phyloP scores from a whole-genome alignment of 2,329 filamentous ascomycete genomes.

The Daldinia sp. region DNA sequence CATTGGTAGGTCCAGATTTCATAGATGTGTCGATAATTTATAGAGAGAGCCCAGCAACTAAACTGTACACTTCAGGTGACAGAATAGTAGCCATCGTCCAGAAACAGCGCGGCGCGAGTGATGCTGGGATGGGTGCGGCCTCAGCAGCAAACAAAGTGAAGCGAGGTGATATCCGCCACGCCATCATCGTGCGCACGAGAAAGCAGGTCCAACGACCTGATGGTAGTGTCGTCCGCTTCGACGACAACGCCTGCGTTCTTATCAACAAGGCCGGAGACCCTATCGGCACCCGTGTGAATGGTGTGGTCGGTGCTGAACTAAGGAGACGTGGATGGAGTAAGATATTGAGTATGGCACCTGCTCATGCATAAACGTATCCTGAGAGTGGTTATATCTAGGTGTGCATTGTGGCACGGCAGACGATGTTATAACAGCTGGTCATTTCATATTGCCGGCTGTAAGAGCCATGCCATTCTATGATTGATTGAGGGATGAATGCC shows the following conservation, averaged over 20 bases:
- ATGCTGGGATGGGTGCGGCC: constrained; percentile 75
- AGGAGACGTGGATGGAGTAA: constrained; percentile 97
- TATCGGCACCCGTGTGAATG: constrained; percentile 90
- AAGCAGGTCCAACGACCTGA: constrained; percentile 89
- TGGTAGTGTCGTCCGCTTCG: constrained; percentile 90
- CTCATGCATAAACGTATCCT: constrained; percentile 58
- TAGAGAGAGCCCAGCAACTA: background rate
- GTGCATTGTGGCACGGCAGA: background rate
- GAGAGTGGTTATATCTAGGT: background rate
- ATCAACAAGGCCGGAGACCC: constrained; percentile 98
- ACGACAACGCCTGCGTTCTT: constrained; percentile 97
- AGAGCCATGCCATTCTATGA: background rate
- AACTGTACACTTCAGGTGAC: constrained; percentile 70
- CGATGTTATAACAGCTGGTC: background rate
- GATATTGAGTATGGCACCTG: constrained; percentile 92
- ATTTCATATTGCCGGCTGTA: background rate
- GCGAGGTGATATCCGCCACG: constrained; percentile 94
- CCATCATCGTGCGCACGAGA: constrained; percentile 89
- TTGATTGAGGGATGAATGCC: background rate
- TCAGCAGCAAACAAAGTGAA: constrained; percentile 90
- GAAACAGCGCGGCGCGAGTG: constrained; percentile 85
- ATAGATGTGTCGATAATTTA: background rate
- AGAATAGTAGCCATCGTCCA: constrained; percentile 97
- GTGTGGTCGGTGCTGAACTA: constrained; percentile 89
- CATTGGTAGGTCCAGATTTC: constrained; percentile 71